A percentile compares a stretch with the other conserved stretches of the same genome.
phyloP scores from a whole-genome alignment of 768 basidiomycete genomes.

The Cytidiella melzeri region DNA sequence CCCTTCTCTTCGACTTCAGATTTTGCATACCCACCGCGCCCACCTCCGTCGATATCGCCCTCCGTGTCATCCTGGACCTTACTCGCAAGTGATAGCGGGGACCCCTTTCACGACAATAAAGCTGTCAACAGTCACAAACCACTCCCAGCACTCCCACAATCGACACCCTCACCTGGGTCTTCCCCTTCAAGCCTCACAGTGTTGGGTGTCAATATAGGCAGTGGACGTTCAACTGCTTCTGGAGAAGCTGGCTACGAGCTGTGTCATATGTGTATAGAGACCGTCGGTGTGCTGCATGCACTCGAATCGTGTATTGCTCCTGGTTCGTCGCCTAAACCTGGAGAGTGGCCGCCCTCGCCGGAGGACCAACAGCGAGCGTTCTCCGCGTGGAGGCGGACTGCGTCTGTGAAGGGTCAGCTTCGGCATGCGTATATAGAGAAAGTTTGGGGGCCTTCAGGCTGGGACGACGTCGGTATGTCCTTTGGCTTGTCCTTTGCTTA shows the following conservation, averaged over 20 bases:
- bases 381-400: constrained; percentile 59
- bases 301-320: constrained; percentile 50
- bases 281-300: constrained; percentile 73
- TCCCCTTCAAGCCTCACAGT: constrained; percentile 16
- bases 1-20: constrained; percentile 15
- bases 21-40: constrained; percentile 12
- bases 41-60: constrained; percentile 10
- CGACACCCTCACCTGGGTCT: constrained; percentile 9
- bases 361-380: constrained; percentile 46
- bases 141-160: constrained; percentile 36
- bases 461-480: constrained; percentile 88
- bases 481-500: constrained; percentile 61
- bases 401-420: constrained; percentile 67
- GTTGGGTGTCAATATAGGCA: constrained; percentile 1
- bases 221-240: constrained; percentile 4
- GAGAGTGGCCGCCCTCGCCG: constrained; percentile 42
- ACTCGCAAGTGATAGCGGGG: constrained; percentile 8
- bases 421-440: constrained; percentile 86
- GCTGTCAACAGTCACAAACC: constrained; percentile 31
- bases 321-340: constrained; percentile 38
- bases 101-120: constrained; percentile 7
- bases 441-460: constrained; percentile 75
- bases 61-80: constrained; percentile 23
- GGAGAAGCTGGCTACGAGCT: constrained; percentile 68
- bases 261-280: constrained; percentile 74